phyloP scores from a whole-genome alignment of 1,139 yeast species.

The Candida labiduridarum region DNA sequence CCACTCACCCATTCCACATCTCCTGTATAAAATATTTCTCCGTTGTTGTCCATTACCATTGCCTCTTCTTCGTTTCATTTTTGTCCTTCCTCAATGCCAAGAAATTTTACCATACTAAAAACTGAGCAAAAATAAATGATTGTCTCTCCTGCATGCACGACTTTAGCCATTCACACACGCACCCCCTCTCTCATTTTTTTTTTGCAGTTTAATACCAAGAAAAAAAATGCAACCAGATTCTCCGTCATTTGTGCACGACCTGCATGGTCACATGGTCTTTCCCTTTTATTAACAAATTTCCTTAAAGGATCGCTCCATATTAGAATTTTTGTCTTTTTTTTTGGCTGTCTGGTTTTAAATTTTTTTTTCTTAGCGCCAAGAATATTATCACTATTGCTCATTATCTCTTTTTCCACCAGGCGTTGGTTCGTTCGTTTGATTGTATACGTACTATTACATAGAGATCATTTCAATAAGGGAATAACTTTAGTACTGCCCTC shows the following conservation, averaged over 20 bases:
- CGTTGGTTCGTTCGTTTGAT: too few relatives aligned
- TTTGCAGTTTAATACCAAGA: background rate
- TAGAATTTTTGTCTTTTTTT: too few relatives aligned
- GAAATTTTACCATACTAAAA: background rate
- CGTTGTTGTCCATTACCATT: background rate
- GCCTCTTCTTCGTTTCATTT: background rate
- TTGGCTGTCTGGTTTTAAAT: too few relatives aligned
- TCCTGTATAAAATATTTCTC: background rate
- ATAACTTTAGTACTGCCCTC: too few relatives aligned
- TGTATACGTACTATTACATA: too few relatives aligned
- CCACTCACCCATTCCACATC: too few relatives aligned
- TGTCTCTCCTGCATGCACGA: background rate
- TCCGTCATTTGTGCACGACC: background rate
- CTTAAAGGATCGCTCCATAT: too few relatives aligned
- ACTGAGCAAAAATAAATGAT: background rate
- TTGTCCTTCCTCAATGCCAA: slow-evolving; percentile 6
- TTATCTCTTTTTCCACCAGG: too few relatives aligned
- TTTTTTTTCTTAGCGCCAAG: slow-evolving; percentile 4
- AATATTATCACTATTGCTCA: background rate
- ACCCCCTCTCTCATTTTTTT: background rate
- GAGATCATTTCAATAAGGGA: too few relatives aligned
- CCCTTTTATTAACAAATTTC: background rate
- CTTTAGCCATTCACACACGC: background rate
- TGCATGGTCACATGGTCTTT: background rate
- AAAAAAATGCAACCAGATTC: background rate